Conservation (phyloP, 306 rosid species). For the Acacia crassicarpa region DNA sequence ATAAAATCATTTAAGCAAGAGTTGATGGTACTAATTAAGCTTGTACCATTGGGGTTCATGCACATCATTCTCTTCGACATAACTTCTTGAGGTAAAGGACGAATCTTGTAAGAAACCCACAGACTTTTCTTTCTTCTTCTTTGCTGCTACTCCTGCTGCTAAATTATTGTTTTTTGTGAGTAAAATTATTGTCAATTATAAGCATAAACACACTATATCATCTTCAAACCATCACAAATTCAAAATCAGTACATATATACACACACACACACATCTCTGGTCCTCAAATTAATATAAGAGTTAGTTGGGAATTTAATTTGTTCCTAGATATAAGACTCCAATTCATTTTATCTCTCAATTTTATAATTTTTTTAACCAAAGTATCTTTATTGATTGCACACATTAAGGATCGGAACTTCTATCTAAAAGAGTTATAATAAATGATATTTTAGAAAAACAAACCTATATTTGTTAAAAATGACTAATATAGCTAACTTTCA, state of each 20-base stretch:
- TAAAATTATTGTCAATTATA: background rate
- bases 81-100: constrained; percentile 7
- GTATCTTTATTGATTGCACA: too few species aligned
- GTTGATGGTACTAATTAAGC: background rate
- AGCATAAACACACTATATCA: background rate
- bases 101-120: constrained; percentile 16
- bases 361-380: too few species aligned
- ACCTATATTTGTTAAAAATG: too few species aligned
- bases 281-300: too few species aligned
- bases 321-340: too few species aligned
- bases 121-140: constrained; percentile 24
- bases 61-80: constrained; percentile 15
- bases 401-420: too few species aligned
- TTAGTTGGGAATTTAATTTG: too few species aligned
- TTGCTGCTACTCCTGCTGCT: constrained; percentile 21
- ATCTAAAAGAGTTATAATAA: too few species aligned
- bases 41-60: constrained; percentile 28
- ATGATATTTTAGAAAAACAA: too few species aligned
- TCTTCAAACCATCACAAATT: background rate
- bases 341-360: too few species aligned
- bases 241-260: background rate
- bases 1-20: background rate
- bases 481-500: too few species aligned
- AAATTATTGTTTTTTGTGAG: background rate
- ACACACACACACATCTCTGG: too few species aligned